Conservation (phyloP, 2,329 filamentous ascomycete genomes). For the Talaromyces albobiverticillius region DNA sequence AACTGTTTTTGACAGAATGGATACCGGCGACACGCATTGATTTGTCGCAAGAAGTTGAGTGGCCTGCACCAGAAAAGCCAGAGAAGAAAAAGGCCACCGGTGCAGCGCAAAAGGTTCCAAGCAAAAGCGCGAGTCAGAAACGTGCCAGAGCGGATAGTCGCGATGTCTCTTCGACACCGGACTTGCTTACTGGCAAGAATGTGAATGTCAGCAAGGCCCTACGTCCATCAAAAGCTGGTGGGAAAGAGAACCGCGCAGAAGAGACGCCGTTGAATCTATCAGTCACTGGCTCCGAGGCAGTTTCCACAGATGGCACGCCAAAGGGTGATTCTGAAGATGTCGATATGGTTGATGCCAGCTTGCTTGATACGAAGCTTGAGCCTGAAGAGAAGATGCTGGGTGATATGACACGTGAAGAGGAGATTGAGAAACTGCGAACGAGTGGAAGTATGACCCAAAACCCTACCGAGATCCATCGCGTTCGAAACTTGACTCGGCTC, state of each 20-base stretch:
- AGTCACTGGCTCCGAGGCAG: conserved; percentile 32
- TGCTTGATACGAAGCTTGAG: conserved; percentile 30
- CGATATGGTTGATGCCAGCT: conserved; percentile 41
- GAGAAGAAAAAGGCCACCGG: conserved; percentile 77
- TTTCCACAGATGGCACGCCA: conserved; percentile 39
- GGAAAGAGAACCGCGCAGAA: conserved; percentile 59
- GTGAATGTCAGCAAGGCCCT: conserved; percentile 44
- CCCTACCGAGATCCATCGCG: conserved; percentile 91
- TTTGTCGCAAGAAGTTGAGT: conserved; percentile 87
- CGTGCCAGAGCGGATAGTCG: conserved; percentile 46
- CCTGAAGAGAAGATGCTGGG: conserved; percentile 37
- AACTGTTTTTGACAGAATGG: conserved; percentile 69
- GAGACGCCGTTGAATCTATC: conserved; percentile 33
- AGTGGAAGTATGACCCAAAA: conserved; percentile 99
- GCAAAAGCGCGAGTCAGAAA: conserved; percentile 58
- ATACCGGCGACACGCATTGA: conserved; percentile 79
- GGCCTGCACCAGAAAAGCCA: conserved; percentile 85
- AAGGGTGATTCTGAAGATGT: conserved; percentile 39
- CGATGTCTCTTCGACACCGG: conserved; percentile 57
- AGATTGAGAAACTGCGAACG: conserved; percentile 93
- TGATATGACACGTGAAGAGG: conserved; percentile 68
- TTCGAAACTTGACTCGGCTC: conserved; percentile 88
- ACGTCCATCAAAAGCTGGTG: conserved; percentile 55
- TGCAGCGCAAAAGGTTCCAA: conserved; percentile 49
- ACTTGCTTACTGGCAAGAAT: conserved; percentile 49